These are phyloP conservation scores for Globisporangium spiculum DNA, from an alignment of 352 stramenopile species.

Conservation along the genomic window DNA sequence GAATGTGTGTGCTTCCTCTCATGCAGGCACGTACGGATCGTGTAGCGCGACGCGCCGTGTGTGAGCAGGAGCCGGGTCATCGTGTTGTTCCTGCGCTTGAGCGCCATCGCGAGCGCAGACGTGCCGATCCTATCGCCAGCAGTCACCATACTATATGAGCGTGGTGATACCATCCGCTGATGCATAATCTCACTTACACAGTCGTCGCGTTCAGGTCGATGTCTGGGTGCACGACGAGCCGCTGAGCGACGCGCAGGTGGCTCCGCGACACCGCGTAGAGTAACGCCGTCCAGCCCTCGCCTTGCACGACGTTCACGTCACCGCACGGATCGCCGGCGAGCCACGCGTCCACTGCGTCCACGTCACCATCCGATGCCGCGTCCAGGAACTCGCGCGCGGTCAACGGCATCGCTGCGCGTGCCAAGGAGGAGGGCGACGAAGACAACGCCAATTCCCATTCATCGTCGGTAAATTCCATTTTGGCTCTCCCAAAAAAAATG, in stretches of 20 bases:
- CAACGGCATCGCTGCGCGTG: neutral
- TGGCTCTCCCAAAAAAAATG: neutral
- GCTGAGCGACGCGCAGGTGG: constrained; percentile 37
- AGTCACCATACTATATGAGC: neutral
- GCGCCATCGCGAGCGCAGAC: constrained; percentile 54
- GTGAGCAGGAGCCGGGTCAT: constrained; percentile 41
- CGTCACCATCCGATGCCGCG: constrained; percentile 42
- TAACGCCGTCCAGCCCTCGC: constrained; percentile 70
- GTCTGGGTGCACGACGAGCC: constrained; percentile 31
- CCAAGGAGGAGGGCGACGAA: neutral
- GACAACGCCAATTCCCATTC: neutral
- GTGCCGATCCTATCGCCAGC: constrained; percentile 32
- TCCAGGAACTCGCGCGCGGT: constrained; percentile 41
- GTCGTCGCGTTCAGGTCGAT: constrained; percentile 61
- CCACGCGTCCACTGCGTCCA: constrained; percentile 37
- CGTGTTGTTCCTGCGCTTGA: constrained; percentile 42
- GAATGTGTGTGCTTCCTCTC: neutral
- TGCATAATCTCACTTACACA: constrained; percentile 25
- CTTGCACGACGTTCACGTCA: constrained; percentile 54
- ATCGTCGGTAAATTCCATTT: neutral
- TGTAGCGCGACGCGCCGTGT: constrained; percentile 52
- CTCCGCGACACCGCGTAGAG: constrained; percentile 57
- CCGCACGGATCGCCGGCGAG: constrained; percentile 16
- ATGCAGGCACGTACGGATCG: constrained; percentile 32
- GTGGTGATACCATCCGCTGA: neutral